phyloP scores from a whole-genome alignment of 306 rosid genomes.

The Adenanthera pavonina region DNA sequence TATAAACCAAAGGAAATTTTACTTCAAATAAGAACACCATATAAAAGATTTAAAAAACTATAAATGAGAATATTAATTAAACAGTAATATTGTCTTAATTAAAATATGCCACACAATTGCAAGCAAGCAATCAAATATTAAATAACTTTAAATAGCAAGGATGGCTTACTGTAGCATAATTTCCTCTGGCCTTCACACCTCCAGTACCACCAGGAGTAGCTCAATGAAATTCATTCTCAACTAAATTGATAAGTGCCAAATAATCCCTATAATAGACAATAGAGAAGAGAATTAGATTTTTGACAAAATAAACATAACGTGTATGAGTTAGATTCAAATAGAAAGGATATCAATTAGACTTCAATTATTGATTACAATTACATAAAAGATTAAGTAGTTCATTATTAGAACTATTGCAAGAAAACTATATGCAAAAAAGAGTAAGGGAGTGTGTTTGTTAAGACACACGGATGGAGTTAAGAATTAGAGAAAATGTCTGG shows the following conservation, averaged over 20 bases:
- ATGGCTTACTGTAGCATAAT: conserved; percentile 89
- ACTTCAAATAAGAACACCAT: no score
- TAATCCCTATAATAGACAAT: conserved; percentile 64
- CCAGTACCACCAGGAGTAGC: conserved; percentile 99
- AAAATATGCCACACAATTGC: no score
- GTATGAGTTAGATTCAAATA: not conserved
- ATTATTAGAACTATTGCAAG: no score
- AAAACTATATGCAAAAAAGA: no score
- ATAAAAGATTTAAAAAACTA: no score
- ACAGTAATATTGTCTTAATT: no score
- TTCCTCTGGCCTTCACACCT: conserved; percentile 95
- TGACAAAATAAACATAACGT: conserved; percentile 24
- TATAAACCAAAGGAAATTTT: no score
- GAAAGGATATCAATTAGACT: not conserved
- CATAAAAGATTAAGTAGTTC: not conserved
- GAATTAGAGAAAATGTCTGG: conserved; percentile 87
- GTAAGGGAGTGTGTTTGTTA: no score
- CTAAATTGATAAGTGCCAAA: conserved; percentile 92
- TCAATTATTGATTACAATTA: not conserved
- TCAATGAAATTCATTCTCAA: conserved; percentile 89
- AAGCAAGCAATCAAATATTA: no score
- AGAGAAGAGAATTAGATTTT: conserved; percentile 23
- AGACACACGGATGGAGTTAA: no score
- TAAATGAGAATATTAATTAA: no score
- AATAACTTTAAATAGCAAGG: not conserved